Base-by-base conservation (phyloP, 257 asterid genomes). In the Coffea eugenioides region DNA sequence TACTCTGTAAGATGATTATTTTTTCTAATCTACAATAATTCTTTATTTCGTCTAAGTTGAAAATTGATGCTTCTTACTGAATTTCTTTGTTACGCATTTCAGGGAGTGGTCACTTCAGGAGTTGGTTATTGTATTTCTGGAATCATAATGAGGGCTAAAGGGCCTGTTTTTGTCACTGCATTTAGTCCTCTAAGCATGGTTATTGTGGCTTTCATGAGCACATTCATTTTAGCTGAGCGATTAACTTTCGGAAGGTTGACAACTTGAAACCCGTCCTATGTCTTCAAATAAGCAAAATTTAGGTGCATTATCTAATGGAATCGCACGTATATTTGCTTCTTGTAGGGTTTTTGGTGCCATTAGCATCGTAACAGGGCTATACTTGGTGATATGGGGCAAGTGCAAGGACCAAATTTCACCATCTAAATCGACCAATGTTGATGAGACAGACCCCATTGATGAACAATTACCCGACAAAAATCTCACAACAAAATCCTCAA, bases 71-170 rank as follows among this genome's bases (percentile, higher is more conserved):
- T 48, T 6, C 2, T 27, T 73, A 36, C n/a, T 5, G 21, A 56
- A 36, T 57, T 13, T 36, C 39, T 1, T 8, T n/a, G 41, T 12
- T 14, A 25, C 9, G 5, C 18, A 14, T 43, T 87, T 82, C 90
- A 93, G 98, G 92, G 92, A 45, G 79, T 89, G 43, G 45, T 89
- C n/a, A 75, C 82, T 75, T 89, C 91, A 2, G 93, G 91, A 74
- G 84, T 87, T 57, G 84, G 82, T 3, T 89, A 89, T 74, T 89
- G 79, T 69, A 77, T 89, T 5, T 87, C 90, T 18, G 92, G 91
- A 54, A 51, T 80, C 23, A 82, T 89, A 71, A 85, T 89, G 92
- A 83, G 80, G 65, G 48, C 7, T 39, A 89, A 84, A 79, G 91
- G 92, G 25, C 92, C 89, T 0, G 85, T 89, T 61, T 89, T 89